Conservation (phyloP, 2,329 filamentous ascomycete species). For the Blastomyces emzantsi region DNA sequence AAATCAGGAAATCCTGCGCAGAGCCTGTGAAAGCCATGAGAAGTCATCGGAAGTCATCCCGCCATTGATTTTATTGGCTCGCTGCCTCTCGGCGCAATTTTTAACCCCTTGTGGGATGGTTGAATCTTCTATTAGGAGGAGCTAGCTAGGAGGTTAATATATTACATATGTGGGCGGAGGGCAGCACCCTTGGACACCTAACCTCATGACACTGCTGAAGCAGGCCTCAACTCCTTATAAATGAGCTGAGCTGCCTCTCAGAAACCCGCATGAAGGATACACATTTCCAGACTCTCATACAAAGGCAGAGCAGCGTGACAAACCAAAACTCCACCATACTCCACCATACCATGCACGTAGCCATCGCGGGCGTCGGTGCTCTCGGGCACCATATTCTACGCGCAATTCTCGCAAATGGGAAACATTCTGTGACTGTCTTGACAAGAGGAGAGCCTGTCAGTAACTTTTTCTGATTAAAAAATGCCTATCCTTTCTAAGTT, state of each 20-base stretch:
- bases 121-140: too few relatives aligned
- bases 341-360: constrained; percentile 7
- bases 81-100: background rate
- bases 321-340: background rate
- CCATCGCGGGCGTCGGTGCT: constrained; percentile 7
- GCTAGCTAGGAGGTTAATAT: too few relatives aligned
- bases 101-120: too few relatives aligned
- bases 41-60: too few relatives aligned
- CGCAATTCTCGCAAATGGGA: background rate
- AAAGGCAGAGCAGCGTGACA: background rate
- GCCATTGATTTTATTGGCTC: background rate
- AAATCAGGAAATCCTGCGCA: too few relatives aligned
- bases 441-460: constrained; percentile 6
- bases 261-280: background rate
- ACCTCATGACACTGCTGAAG: too few relatives aligned
- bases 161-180: too few relatives aligned
- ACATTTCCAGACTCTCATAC: background rate
- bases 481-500: background rate
- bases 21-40: too few relatives aligned
- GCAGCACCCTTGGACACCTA: background rate
- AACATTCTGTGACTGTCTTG: constrained; percentile 4
- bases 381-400: constrained; percentile 5
- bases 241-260: background rate
- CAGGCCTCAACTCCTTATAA: background rate
- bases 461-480: background rate